Base-by-base conservation (phyloP, 495 filamentous ascomycete species). In the Evernia prunastri region DNA sequence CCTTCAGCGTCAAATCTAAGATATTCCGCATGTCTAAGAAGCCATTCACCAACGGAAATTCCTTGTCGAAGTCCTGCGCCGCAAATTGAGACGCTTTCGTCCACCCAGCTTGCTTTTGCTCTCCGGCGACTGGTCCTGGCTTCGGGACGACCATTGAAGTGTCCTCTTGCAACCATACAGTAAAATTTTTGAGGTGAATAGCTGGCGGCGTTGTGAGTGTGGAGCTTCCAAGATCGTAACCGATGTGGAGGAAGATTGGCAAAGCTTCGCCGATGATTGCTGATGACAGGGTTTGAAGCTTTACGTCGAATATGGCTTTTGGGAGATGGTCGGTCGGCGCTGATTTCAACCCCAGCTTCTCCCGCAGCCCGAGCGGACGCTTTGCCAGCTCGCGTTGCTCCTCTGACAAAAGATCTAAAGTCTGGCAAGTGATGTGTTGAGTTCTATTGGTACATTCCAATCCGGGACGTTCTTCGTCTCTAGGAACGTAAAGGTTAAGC, bases 1-100 rank as follows among this genome's bases (percentile, higher is more conserved):
- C 39, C 15, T 33, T 39, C 15, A 60, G 11, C 10, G 36, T 60
- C 58, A 60, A 45, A 23, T 45, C 29, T 31, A 60, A 29, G 39
- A 60, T n/a, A 33, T 40, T 31, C 4, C 27, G 29, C 35, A 60
- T 43, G 20, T 60, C 37, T 13, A 60, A 25, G 40, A 17, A 43
- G 18, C 40, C 40, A 43, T 43, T 43, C 40, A 43, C 40, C 17
- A 20, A 43, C 18, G 17, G 40, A 8, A 43, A 0, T 4, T 20
- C 40, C 20, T n/a, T 43, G 15, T 43, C 40, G 3, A 43, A 43
- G 18, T 43, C 18, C 40, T 43, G 40, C 40, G 40, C 18, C 6
- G 40, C 40, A 43, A 43, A 5, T 43, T 43, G 40, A 8, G 3
- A 4, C 3, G 15, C 40, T 43, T 43, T 43, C 13, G 2, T 43